phyloP scores from a whole-genome alignment of 352 stramenopile species.

The Thraustochytrium sp. region DNA sequence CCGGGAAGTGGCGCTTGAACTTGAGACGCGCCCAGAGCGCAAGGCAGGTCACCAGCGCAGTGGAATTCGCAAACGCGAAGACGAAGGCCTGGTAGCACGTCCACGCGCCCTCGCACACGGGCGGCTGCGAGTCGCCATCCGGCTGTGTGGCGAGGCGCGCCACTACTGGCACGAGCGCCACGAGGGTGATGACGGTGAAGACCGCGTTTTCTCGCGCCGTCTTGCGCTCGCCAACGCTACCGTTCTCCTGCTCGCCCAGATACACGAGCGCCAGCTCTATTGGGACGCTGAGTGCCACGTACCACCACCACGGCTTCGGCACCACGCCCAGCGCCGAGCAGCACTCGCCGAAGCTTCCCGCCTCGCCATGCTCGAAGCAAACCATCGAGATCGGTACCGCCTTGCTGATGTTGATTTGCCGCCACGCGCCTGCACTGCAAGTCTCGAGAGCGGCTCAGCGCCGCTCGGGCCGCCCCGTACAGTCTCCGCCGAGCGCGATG shows the following conservation, averaged over 20 bases:
- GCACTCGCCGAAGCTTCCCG: not conserved
- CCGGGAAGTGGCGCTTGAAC: not conserved
- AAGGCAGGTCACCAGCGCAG: constrained; percentile 3
- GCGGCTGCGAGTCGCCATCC: not conserved
- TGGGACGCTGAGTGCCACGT: not conserved
- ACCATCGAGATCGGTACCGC: no score
- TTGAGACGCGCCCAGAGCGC: constrained; percentile 13
- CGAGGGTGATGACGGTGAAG: not conserved
- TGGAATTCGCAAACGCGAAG: not conserved
- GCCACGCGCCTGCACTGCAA: no score
- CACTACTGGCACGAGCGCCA: not conserved
- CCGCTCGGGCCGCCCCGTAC: no score
- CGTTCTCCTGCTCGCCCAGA: not conserved
- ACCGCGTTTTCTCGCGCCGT: not conserved
- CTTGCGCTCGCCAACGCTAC: constrained; percentile 9
- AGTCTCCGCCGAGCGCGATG: no score
- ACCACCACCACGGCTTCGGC: constrained; percentile 29
- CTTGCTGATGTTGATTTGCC: no score
- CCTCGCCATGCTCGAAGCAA: no score
- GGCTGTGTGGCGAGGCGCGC: not conserved
- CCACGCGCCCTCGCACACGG: not conserved
- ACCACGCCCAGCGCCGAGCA: not conserved
- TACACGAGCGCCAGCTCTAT: not conserved
- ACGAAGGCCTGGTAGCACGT: constrained; percentile 34
- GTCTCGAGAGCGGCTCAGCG: no score